A percentile compares a stretch with the other conserved stretches of the same genome.
phyloP scores from a whole-genome alignment of 805 yeast genomes.

The Phaffomyces antillensis region DNA sequence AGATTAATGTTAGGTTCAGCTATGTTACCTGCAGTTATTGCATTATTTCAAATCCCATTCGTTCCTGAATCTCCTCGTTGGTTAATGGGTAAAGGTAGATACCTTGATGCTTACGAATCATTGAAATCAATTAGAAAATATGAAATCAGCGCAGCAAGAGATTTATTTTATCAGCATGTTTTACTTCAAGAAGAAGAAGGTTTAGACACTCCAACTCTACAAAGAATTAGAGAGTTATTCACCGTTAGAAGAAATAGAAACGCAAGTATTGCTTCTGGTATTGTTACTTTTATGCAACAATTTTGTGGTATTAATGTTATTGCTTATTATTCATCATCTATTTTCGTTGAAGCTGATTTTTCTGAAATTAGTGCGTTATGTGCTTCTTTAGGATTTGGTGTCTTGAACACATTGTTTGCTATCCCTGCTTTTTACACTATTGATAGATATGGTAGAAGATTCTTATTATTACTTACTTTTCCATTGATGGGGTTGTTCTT shows the following conservation, averaged over 20 bases:
- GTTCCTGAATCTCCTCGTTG: slow-evolving; percentile 75
- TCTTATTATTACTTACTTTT: slow-evolving; percentile 49
- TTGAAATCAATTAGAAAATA: slow-evolving; percentile 41
- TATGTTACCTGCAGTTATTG: slow-evolving; percentile 56
- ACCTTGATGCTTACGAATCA: slow-evolving; percentile 48
- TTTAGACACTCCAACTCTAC: slow-evolving; percentile 36
- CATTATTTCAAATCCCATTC: slow-evolving; percentile 52
- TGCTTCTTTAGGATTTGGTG: slow-evolving; percentile 85
- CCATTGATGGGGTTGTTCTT: slow-evolving; percentile 58
- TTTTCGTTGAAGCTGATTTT: slow-evolving; percentile 64
- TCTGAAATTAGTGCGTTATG: slow-evolving; percentile 53
- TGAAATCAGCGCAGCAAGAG: slow-evolving; percentile 61
- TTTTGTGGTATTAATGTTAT: slow-evolving; percentile 87
- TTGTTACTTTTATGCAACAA: slow-evolving; percentile 86
- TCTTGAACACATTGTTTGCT: slow-evolving; percentile 73
- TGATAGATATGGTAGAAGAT: slow-evolving; percentile 71
- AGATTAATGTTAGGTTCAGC: slow-evolving; percentile 66
- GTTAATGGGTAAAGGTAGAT: slow-evolving; percentile 67
- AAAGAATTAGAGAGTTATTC: slow-evolving; percentile 50
- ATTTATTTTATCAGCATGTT: slow-evolving; percentile 60
- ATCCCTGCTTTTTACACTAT: slow-evolving; percentile 77
- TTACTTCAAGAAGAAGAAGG: slow-evolving; percentile 57
- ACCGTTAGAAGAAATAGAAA: slow-evolving; percentile 75
- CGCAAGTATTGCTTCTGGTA: slow-evolving; percentile 72
- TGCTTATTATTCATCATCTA: slow-evolving; percentile 77